phyloP scores from a whole-genome alignment of 257 asterid genomes.

The Solanum chiquidenum region DNA sequence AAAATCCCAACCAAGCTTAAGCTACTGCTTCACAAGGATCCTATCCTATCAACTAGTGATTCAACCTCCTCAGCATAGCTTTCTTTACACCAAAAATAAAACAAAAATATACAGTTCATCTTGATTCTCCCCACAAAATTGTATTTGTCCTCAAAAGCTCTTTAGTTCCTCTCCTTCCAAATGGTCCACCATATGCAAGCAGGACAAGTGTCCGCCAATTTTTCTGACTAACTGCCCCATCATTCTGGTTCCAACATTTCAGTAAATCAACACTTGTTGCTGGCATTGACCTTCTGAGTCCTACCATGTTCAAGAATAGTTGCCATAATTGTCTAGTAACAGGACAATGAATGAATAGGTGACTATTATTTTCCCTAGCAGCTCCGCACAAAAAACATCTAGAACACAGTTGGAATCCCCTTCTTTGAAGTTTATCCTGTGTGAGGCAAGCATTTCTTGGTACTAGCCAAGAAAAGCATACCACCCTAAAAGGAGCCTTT shows the following conservation, averaged over 20 bases:
- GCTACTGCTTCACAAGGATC: neutral
- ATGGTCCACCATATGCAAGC: neutral
- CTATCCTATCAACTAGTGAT: neutral
- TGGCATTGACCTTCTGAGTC: neutral
- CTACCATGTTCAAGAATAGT: neutral
- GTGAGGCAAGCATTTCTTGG: neutral
- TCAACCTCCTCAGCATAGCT: neutral
- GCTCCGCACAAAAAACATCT: neutral
- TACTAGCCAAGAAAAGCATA: neutral
- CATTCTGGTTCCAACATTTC: neutral
- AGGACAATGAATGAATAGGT: neutral
- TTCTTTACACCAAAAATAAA: neutral
- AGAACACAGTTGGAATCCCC: neutral
- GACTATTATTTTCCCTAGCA: neutral
- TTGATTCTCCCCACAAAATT: neutral
- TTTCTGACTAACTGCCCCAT: neutral
- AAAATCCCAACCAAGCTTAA: neutral
- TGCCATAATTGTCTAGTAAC: neutral
- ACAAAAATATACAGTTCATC: neutral
- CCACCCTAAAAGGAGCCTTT: neutral
- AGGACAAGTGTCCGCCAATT: neutral
- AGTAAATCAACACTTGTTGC: neutral
- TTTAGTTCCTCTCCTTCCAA: neutral
- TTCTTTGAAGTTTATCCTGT: neutral
- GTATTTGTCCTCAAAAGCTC: neutral